Base-by-base conservation (phyloP, 108 stramenopile species). In the Skeletonema grethae region DNA sequence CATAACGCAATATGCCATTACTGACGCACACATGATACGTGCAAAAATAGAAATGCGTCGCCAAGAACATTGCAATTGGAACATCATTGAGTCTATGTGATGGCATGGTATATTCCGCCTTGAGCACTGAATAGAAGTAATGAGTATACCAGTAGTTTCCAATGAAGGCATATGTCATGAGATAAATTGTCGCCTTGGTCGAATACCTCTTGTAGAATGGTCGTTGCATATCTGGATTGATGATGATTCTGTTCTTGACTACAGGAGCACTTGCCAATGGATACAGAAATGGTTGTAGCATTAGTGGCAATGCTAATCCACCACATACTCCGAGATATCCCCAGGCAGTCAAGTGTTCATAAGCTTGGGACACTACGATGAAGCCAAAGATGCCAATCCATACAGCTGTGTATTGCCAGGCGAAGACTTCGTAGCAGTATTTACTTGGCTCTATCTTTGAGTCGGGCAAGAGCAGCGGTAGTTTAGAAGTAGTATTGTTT, bases 81-180 rank as follows among this genome's bases (percentile, higher is more conserved):
- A 99, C 97, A 77, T 97, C 95, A 78, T 99, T 99, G 18, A 99
- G 73, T 60, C 99, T 75, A 61, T 87, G 87, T 31, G 92, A 77
- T 57, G 97, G 96, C 86, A 99, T 97, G 57, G 97, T 94, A 73
- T 99, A 99, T 61, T 82, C 68, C 1, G 99, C 99, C 45, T 88
- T 82, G n/a, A 99, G 82, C 5, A 99, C 97, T 15, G 86, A 87
- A 77, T 98, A 98, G 75, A 99, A 99, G 90, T 99, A 92, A 41
- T 91, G 90, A 8, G 93, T 89, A 72, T 96, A 97, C 95, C 95
- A 98, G 80, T 98, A 98, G 66, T 99, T 99, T 7, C 99, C 99
- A 63, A 99, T 97, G 85, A 96, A 98, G 55, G 90, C 83, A 83
- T 97, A 98, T 30, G 95, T 80, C 2, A 87, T 86, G 15, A 99